Evolutionary conservation across 176 grass and related monocot species (phyloP).

Genomic region (Secale cereale): DNA sequence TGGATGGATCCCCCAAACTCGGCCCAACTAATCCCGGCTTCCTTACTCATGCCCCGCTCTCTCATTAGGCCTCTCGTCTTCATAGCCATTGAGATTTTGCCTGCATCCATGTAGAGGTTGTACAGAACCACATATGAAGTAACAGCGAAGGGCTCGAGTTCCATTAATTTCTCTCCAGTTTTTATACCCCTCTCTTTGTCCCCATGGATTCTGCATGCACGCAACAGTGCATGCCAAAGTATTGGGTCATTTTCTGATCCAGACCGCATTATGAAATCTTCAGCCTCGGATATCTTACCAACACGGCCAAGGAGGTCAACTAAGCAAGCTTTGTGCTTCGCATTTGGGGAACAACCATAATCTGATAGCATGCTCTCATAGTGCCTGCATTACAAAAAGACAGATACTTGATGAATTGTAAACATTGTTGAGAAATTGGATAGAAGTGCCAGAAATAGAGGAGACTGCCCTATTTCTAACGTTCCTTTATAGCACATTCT

Average conservation of each 20-base stretch:
- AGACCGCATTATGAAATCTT: constrained; percentile 55
- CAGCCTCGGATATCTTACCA: constrained; percentile 57
- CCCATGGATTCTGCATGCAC: constrained; percentile 54
- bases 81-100: constrained; percentile 80
- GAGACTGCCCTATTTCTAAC: neutral
- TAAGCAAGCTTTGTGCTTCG: constrained; percentile 54
- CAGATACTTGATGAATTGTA: neutral
- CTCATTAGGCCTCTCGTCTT: constrained; percentile 88
- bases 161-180: constrained; percentile 52
- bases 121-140: constrained; percentile 58
- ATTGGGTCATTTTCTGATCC: constrained; percentile 41
- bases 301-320: constrained; percentile 60
- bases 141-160: constrained; percentile 56
- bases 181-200: constrained; percentile 53
- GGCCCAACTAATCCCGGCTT: constrained; percentile 56
- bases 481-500: neutral
- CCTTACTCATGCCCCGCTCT: constrained; percentile 50
- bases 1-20: constrained; percentile 51
- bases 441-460: neutral
- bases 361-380: constrained; percentile 58
- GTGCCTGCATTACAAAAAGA: constrained; percentile 42
- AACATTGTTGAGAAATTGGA: neutral
- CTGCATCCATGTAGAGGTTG: constrained; percentile 70
- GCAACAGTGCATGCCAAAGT: constrained; percentile 57
- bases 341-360: constrained; percentile 38